Base-by-base conservation (phyloP, 2,329 filamentous ascomycete species). In the Ceratocystis colombiana region DNA sequence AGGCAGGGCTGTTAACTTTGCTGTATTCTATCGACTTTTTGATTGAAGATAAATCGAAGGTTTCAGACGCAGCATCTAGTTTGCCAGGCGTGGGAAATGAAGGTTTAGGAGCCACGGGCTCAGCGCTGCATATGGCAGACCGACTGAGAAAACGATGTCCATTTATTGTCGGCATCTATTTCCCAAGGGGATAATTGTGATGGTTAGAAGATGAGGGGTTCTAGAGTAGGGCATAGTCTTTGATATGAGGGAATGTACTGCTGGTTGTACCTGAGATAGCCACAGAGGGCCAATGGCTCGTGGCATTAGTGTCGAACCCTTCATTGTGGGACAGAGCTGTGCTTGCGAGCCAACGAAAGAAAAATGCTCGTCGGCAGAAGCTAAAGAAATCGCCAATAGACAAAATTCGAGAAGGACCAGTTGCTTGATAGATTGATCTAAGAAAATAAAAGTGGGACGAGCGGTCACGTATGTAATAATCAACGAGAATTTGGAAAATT, bases 1-100 rank as follows among this genome's bases (percentile, higher is more conserved):
- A 48, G 41, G 59, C 69, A 8, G 69, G 70, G 30, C 67, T 45
- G 45, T 20, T 7, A 45, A 69, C 59, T 25, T 61, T 59, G 55
- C 70, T 71, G 25, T 46, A 45, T 48, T 62, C 22, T 53, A 53
- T 53, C 7, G 59, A 44, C n/a, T 62, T 62, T 33, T 33, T 46
- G 22, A 33, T 28, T 8, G 61, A 20, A 20, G 41, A 7, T 44
- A 48, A 12, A 37, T 59, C 55, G 33, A 59, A 59, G 15, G 28
- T 37, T 37, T 59, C 55, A 12, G 61, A 28, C 61, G 41, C 12
- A 5, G 61, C 61, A 25, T 45, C 61, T 5, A 41, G 22, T 41
- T 62, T 62, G 5, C 5, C 15, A n/a, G 41, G 15, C 2, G 61
- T 8, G 10, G 20, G 17, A 28, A 46, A 45, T 20, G 41, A n/a